Evolutionary conservation across 2,329 filamentous ascomycete genomes (phyloP), one percentile per base, ranked within the genome.

Genomic region (Trichophyton mentagrophytes): DNA sequence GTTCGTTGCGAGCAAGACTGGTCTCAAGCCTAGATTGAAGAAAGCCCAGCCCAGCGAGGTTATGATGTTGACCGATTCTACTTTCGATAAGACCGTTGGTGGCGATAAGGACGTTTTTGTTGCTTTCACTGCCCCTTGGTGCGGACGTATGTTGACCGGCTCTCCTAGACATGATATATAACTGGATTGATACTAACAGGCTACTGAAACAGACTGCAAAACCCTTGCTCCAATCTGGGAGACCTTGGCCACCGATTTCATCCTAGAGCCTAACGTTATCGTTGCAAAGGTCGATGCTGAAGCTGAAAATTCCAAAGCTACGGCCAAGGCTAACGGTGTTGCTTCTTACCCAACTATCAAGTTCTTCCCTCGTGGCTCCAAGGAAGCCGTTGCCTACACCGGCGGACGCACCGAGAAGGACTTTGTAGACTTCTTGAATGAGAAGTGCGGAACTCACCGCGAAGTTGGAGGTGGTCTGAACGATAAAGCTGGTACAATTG

Each of bases 101-200:
- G 80, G 85, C 58, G 89, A 95, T 65, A 90, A 95, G 82, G 81
- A 95, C 75, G 89, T 95, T 20, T 76, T 99, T 60, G 91, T 99
- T 72, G 91, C 95, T 53, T 99, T 99, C 76, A 99, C 95, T 67
- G 92, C 93, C 59, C 91, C 93, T 59, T 97, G 92, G 93, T 99
- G 93, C 77, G 92, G 92, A 74, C 92, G 93, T 97, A 84, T 77
- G 90, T 88, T 30, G 27, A 7, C 27, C 27, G 67, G 20, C 40
- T 30, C 62, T 56, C 30, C 8, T 30, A 36, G 20, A 15, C 9
- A 59, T n/a, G 4, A 33, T 25, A 40, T 20, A 11, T 7, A 25
- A n/a, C n/a, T 30, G 9, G 17, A n/a, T 38, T 47, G 59, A 42
- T 55, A 15, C 51, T 55, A 55, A 55, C 27, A 17, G 13, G 17